These are phyloP conservation scores for Kazachstania viticola DNA, from an alignment of 805 yeast species.

Conservation along the genomic window DNA sequence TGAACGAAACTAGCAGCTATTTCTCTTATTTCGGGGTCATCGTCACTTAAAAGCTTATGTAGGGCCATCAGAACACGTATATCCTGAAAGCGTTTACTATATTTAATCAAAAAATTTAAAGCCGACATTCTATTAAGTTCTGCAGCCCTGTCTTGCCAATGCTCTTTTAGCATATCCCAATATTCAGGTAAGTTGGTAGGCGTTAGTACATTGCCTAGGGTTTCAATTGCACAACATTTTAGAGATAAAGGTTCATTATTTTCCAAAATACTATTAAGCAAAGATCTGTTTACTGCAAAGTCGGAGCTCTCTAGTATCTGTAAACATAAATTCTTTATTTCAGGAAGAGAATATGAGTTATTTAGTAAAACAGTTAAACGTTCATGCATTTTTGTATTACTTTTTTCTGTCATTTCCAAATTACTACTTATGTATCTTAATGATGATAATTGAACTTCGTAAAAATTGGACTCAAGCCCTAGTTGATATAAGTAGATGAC, in stretches of 20 bases:
- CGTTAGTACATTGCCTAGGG: slow-evolving; percentile 36
- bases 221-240: slow-evolving; percentile 38
- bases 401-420: no score
- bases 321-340: no score
- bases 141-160: slow-evolving; percentile 15
- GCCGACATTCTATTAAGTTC: slow-evolving; percentile 17
- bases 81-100: slow-evolving; percentile 2
- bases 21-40: slow-evolving; percentile 49
- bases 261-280: no score
- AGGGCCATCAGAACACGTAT: slow-evolving; percentile 15
- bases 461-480: slow-evolving; percentile 30
- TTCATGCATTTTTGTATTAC: no score
- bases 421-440: no score
- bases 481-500: slow-evolving; percentile 23
- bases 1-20: slow-evolving; percentile 34
- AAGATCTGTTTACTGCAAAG: no score
- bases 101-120: slow-evolving; percentile 13
- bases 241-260: no score
- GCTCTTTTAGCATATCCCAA: slow-evolving; percentile 5
- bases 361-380: no score
- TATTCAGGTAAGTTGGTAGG: slow-evolving; percentile 5
- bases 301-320: no score
- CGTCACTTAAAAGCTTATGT: slow-evolving; percentile 43
- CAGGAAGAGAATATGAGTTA: no score
- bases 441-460: no score